Percentiles rank a stretch among this genome's conserved stretches.
phyloP scores from a whole-genome alignment of 1,284 basidiomycete genomes.

The Coniophora puteana region DNA sequence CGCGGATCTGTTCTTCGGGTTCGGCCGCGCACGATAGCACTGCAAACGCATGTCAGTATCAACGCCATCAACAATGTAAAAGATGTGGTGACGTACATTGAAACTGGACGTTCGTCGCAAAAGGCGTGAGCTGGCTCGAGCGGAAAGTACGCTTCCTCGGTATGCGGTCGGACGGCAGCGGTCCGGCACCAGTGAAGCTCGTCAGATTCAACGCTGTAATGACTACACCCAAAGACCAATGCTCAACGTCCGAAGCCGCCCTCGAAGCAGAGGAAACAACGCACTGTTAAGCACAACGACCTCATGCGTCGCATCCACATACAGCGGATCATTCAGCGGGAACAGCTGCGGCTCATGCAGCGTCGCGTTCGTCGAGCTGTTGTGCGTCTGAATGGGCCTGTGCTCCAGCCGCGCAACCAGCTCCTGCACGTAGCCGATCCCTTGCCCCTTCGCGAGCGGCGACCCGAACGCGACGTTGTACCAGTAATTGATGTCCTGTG shows the following conservation, averaged over 20 bases:
- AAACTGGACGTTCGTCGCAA: slow-evolving; percentile 75
- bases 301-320: slow-evolving; percentile 82
- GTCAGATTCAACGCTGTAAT: slow-evolving; percentile 76
- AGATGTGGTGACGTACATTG: slow-evolving; percentile 46
- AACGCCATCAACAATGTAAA: slow-evolving; percentile 3
- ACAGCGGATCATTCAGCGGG: slow-evolving; percentile 75
- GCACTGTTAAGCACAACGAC: slow-evolving; percentile 73
- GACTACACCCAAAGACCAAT: slow-evolving; percentile 32
- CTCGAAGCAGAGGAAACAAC: slow-evolving; percentile 10
- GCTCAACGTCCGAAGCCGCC: background rate
- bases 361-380: slow-evolving; percentile 78
- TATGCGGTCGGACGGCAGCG: slow-evolving; percentile 72
- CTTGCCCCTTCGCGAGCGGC: slow-evolving; percentile 73
- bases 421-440: slow-evolving; percentile 84
- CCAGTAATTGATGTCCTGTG: slow-evolving; percentile 38
- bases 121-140: slow-evolving; percentile 68
- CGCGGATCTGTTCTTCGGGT: slow-evolving; percentile 62
- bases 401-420: slow-evolving; percentile 77
- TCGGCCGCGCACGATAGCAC: slow-evolving; percentile 56
- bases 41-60: slow-evolving; percentile 18
- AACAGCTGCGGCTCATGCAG: slow-evolving; percentile 69
- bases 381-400: slow-evolving; percentile 63
- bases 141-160: slow-evolving; percentile 57
- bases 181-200: slow-evolving; percentile 62
- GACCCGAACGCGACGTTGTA: slow-evolving; percentile 76